Conservation (phyloP, 495 filamentous ascomycete genomes). For the Clavariopsis aquatica region DNA sequence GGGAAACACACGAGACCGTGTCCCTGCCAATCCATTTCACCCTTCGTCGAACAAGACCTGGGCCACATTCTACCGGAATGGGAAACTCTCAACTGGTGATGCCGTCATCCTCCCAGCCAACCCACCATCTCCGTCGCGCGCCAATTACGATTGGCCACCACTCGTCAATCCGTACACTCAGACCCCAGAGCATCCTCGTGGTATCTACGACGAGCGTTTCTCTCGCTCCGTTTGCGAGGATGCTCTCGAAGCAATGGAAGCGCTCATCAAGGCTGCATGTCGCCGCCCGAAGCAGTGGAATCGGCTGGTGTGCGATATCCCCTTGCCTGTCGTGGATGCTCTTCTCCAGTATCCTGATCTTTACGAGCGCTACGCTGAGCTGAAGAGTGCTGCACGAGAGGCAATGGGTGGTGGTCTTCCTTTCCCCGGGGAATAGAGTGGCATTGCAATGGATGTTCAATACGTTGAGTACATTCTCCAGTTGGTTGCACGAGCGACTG, state of each 20-base stretch:
- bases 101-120: neutral
- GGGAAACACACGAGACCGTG: neutral
- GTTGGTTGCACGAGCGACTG: no score
- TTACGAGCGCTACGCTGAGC: neutral
- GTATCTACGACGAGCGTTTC: neutral
- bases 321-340: neutral
- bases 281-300: neutral
- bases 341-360: neutral
- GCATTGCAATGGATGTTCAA: no score
- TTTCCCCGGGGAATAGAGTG: neutral
- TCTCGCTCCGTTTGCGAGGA: neutral
- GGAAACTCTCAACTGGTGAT: neutral
- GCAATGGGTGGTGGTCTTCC: constrained; percentile 3
- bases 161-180: constrained; percentile 10
- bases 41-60: neutral
- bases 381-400: neutral
- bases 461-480: no score
- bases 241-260: neutral
- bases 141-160: neutral
- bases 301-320: neutral
- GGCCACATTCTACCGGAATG: neutral
- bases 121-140: neutral
- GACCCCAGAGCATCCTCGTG: constrained; percentile 7
- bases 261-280: neutral
- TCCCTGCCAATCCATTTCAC: constrained; percentile 6